Base-by-base conservation (phyloP, 768 basidiomycete species). In the Suillus plorans region DNA sequence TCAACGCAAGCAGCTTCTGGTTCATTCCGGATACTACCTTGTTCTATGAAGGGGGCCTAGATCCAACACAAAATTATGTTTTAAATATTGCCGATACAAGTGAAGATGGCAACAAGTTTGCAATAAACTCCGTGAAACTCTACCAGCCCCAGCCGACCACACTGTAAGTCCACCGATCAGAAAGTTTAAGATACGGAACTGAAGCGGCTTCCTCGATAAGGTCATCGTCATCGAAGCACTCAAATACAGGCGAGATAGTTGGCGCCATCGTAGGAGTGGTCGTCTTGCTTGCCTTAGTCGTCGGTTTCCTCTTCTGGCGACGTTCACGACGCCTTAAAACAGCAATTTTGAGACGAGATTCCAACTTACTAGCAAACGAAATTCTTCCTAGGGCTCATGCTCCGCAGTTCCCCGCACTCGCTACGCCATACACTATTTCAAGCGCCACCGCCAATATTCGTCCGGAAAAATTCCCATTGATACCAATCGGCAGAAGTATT, bases 1-100 rank as follows among this genome's bases (percentile, higher is more conserved):
- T 60, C 9, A 69, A 69, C 44, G 67, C 68, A n/a, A 68, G 68
- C 42, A 68, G 64, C 36, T 66, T 65, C 62, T 76, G 73, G 74
- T 52, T 73, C 10, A 68, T 75, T 39, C 57, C 63, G 9, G 69
- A 74, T 57, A 49, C 63, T 36, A 53, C 63, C 8, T 53, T 65
- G 36, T 69, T 42, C 25, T 69, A 68, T 52, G 20, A 69, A 50
- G 64, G 63, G 6, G 64, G 68, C 1, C 56, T 69, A 39, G 59
- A 69, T 61, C 57, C 62, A 25, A 22, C n/a, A 16, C 47, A 61
- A n/a, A 64, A 10, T 4, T 67, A 68, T 55, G 18, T 42, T 55
- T 39, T 68, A 8, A 69, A 61, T 37, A 57, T 69, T 34, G 64
- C 64, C 47, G 61, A 69, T 13, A 49, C 61, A 5, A 63, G 63